Evolutionary conservation across 2,329 filamentous ascomycete species (phyloP).

Genomic region (Penicillium crustosum): DNA sequence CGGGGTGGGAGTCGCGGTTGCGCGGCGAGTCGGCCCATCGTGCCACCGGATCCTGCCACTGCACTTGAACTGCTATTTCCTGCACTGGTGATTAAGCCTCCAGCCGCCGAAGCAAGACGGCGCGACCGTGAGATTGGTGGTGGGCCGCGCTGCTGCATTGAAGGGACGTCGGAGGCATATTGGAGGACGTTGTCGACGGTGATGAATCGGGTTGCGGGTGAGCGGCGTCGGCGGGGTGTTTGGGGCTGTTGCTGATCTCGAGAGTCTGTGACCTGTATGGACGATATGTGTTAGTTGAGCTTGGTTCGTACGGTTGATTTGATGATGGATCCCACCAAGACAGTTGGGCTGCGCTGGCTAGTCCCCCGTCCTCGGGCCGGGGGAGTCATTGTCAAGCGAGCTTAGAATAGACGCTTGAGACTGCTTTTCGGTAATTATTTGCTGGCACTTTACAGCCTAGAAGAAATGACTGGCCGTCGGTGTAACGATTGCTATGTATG

Average conservation of each 20-base stretch:
- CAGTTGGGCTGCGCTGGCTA: slow-evolving; percentile 47
- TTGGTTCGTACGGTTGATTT: neutral
- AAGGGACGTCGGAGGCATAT: slow-evolving; percentile 91
- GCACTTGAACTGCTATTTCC: slow-evolving; percentile 31
- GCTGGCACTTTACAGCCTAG: neutral
- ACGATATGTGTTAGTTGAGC: slow-evolving; percentile 13
- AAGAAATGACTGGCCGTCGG: neutral
- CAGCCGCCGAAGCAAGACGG: slow-evolving; percentile 34
- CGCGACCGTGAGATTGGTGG: slow-evolving; percentile 41
- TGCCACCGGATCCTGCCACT: slow-evolving; percentile 53
- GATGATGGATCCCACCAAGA: slow-evolving; percentile 37
- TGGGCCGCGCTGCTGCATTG: slow-evolving; percentile 79
- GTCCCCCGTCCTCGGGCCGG: slow-evolving; percentile 31
- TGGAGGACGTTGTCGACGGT: slow-evolving; percentile 92
- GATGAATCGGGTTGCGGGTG: slow-evolving; percentile 68
- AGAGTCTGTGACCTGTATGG: slow-evolving; percentile 45
- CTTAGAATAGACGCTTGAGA: neutral
- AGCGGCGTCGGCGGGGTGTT: slow-evolving; percentile 32
- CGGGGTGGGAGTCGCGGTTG: slow-evolving; percentile 70
- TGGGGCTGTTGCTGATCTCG: slow-evolving; percentile 39
- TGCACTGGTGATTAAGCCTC: slow-evolving; percentile 37
- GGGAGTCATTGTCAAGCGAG: slow-evolving; percentile 27
- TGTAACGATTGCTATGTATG: neutral
- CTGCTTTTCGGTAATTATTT: neutral
- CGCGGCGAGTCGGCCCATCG: slow-evolving; percentile 57